Conservation (phyloP, 148 eudicot genomes). For the Amaranthus palmeri region DNA sequence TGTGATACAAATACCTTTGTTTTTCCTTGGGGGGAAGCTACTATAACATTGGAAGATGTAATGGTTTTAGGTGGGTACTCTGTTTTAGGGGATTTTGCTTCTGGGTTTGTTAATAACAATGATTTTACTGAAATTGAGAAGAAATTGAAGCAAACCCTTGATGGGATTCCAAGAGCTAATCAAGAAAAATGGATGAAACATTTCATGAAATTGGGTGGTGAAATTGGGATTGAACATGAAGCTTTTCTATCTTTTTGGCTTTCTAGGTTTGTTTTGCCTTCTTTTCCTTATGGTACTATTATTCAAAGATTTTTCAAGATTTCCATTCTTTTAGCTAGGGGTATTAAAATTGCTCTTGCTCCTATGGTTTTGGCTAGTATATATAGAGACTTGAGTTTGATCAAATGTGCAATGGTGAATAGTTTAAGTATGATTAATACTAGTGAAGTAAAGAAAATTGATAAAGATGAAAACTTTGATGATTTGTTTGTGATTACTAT, state of each 20-base stretch:
- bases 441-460: not conserved
- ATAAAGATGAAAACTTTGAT: conserved; percentile 8
- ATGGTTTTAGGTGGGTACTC: conserved; percentile 44
- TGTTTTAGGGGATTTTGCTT: conserved; percentile 36
- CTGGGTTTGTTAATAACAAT: not conserved
- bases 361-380: conserved; percentile 38
- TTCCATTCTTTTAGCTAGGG: conserved; percentile 38
- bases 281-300: conserved; percentile 1
- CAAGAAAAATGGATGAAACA: conserved; percentile 27
- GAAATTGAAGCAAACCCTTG: conserved; percentile 13
- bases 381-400: conserved; percentile 39
- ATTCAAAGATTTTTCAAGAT: conserved; percentile 16
- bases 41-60: conserved; percentile 42
- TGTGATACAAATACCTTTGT: conserved; percentile 43
- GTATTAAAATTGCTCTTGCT: conserved; percentile 33
- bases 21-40: conserved; percentile 46
- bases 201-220: conserved; percentile 18
- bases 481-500: conserved; percentile 17
- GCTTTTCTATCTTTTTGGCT: conserved; percentile 50
- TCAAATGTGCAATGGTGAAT: conserved; percentile 19
- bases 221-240: conserved; percentile 31
- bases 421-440: not conserved
- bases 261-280: conserved; percentile 37
- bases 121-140: conserved; percentile 16
- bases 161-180: not conserved